Conservation (phyloP, 148 eudicot genomes). For the Salicornia ramosissima region DNA sequence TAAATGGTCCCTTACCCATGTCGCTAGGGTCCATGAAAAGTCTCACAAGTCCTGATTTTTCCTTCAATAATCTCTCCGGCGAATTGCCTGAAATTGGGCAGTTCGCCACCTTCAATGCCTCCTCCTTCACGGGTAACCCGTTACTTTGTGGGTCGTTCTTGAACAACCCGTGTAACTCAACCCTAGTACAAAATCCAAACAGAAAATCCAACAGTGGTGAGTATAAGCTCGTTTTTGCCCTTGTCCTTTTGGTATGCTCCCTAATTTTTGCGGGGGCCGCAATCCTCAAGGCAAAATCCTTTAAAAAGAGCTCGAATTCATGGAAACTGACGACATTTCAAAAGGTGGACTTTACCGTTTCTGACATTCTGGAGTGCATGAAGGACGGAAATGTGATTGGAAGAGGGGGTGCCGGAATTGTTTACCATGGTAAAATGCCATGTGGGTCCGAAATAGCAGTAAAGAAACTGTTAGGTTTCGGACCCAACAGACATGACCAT, state of each 20-base stretch:
- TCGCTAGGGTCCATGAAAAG: constrained; percentile 79
- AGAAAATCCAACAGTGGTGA: constrained; percentile 36
- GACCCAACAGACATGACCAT: constrained; percentile 58
- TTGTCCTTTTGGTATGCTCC: constrained; percentile 62
- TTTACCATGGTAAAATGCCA: constrained; percentile 87
- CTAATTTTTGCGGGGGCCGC: constrained; percentile 62
- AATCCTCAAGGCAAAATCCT: constrained; percentile 67
- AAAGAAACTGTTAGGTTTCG: constrained; percentile 74
- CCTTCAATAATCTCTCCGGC: constrained; percentile 79
- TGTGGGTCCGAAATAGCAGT: constrained; percentile 87
- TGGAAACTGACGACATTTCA: constrained; percentile 89
- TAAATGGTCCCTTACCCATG: constrained; percentile 57
- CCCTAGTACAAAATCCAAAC: constrained; percentile 8
- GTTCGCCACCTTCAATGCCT: constrained; percentile 64
- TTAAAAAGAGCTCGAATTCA: constrained; percentile 44
- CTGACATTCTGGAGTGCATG: constrained; percentile 70
- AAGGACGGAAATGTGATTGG: constrained; percentile 96
- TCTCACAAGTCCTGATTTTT: constrained; percentile 81
- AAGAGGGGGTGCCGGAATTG: constrained; percentile 90
- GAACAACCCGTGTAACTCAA: constrained; percentile 63
- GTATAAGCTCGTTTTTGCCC: constrained; percentile 69
- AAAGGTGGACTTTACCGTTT: constrained; percentile 62
- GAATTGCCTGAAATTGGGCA: constrained; percentile 73
- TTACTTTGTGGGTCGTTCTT: constrained; percentile 60
- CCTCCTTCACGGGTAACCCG: constrained; percentile 80